These are phyloP conservation scores for Deakozyma indianensis DNA, from an alignment of 805 yeast species.

Conservation along the genomic window DNA sequence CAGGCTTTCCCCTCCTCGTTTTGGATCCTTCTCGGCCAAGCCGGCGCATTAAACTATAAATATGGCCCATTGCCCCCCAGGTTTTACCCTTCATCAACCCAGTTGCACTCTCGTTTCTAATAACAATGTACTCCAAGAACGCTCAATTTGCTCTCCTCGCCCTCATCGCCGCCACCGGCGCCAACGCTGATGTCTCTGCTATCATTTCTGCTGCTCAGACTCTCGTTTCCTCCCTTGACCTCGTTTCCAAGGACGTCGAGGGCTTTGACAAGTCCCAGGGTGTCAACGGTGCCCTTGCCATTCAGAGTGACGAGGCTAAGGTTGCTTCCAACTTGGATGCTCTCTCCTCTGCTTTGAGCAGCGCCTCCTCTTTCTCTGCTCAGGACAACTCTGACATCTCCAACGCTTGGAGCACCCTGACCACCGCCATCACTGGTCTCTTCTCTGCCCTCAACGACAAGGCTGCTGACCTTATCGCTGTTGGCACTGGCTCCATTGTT, in stretches of 20 bases:
- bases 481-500: constrained; percentile 13
- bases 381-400: background rate
- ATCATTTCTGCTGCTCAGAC: constrained; percentile 9
- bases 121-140: background rate
- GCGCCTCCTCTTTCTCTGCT: constrained; percentile 2
- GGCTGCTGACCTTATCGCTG: constrained; percentile 14
- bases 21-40: background rate
- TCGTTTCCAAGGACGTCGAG: constrained; percentile 8
- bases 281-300: constrained; percentile 16
- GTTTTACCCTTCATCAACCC: constrained; percentile 2
- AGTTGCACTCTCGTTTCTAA: constrained; percentile 10
- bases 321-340: constrained; percentile 10
- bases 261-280: constrained; percentile 9
- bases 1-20: background rate
- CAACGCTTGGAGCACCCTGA: constrained; percentile 3
- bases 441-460: constrained; percentile 12
- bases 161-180: constrained; percentile 9
- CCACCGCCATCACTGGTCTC: constrained; percentile 9
- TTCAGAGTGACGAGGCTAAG: constrained; percentile 14
- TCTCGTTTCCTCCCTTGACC: constrained; percentile 6
- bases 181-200: constrained; percentile 5
- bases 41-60: background rate
- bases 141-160: constrained; percentile 7
- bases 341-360: constrained; percentile 3
- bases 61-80: background rate